A percentile compares a stretch with the other conserved stretches of the same genome.
These are phyloP conservation scores for Backusella psychrophila DNA, from an alignment of 192 early-diverging fungal genomes.

Conservation along the genomic window DNA sequence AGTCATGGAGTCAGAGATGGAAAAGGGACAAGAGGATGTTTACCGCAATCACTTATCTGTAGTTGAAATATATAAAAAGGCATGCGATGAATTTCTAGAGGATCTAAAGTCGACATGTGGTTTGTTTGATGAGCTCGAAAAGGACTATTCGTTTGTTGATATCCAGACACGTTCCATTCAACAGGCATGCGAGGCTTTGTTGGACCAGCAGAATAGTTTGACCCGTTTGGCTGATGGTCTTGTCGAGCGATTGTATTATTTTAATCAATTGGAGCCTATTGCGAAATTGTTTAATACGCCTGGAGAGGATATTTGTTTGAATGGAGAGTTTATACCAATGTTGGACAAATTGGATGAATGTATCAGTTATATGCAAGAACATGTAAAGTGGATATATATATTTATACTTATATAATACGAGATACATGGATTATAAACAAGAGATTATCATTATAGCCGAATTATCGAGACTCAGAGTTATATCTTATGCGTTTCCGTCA, in stretches of 20 bases:
- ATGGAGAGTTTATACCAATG: slow-evolving; percentile 78
- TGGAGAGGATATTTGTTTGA: slow-evolving; percentile 80
- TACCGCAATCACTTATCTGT: slow-evolving; percentile 69
- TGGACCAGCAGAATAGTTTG: slow-evolving; percentile 68
- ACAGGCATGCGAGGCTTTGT: slow-evolving; percentile 74
- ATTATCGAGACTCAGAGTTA: slow-evolving; percentile 85
- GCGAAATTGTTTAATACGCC: slow-evolving; percentile 76
- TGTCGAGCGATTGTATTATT: slow-evolving; percentile 64
- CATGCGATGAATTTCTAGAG: slow-evolving; percentile 65
- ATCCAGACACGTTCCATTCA: slow-evolving; percentile 75
- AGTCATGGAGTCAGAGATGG: slow-evolving; percentile 75
- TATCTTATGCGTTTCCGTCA: slow-evolving; percentile 93
- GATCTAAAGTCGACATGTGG: slow-evolving; percentile 54
- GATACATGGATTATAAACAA: not conserved
- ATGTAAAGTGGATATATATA: slow-evolving; percentile 47
- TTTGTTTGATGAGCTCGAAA: slow-evolving; percentile 63
- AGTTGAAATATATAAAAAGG: slow-evolving; percentile 54
- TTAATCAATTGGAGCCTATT: slow-evolving; percentile 83
- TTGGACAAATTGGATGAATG: slow-evolving; percentile 77
- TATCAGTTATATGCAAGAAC: slow-evolving; percentile 68
- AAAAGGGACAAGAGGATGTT: slow-evolving; percentile 82
- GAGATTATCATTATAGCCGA: slow-evolving; percentile 37
- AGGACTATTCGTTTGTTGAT: slow-evolving; percentile 78
- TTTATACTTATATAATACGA: not conserved
- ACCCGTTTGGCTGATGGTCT: slow-evolving; percentile 57